Evolutionary conservation across 805 yeast genomes (phyloP), one percentile per base, ranked within the genome.

Genomic region (Spencermartinsiella europaea): DNA sequence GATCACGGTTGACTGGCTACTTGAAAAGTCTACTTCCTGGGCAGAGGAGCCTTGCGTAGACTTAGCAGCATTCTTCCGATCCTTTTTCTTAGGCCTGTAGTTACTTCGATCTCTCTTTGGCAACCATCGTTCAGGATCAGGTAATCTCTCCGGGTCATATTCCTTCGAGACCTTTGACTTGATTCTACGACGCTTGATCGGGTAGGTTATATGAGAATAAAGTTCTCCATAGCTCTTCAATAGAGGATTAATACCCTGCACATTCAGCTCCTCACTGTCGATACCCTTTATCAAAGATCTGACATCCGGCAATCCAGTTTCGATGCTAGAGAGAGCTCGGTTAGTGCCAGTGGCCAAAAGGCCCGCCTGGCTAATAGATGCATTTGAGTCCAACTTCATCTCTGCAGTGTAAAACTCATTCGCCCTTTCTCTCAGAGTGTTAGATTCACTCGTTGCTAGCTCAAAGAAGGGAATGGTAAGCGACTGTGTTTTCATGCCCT

Each of bases 81-180:
- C 83, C 53, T 81, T 77, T 69, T 79, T 81, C 61, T 85, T 83
- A 12, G 95, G 86, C 64, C 80, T 86, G 68, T 84, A 89, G 57
- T 81, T 79, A 4, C 89, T 76, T 64, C 98, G 79, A 61, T 90
- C 95, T 61, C 81, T 84, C 74, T 85, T 57, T 19, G 96, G 95
- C 42, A 91, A 65, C 98, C 98, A 90, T 68, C 97, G 82, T 65
- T 90, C 97, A 15, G 77, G 75, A 56, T 83, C 84, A 2, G 77
- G 70, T 19, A 50, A 49, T 48, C 60, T 64, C 3, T 53, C 59
- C 41, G 65, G 61, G 41, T 69, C 81, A 66, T 52, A 77, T 55
- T 56, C 55, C 48, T 63, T 64, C n/a, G 76, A 73, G 15, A 66
- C 54, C 50, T 63, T 68, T 44, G 60, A 63, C 45, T 62, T 64